phyloP scores from a whole-genome alignment of 441 rosid genomes.

The Adansonia grandidieri region DNA sequence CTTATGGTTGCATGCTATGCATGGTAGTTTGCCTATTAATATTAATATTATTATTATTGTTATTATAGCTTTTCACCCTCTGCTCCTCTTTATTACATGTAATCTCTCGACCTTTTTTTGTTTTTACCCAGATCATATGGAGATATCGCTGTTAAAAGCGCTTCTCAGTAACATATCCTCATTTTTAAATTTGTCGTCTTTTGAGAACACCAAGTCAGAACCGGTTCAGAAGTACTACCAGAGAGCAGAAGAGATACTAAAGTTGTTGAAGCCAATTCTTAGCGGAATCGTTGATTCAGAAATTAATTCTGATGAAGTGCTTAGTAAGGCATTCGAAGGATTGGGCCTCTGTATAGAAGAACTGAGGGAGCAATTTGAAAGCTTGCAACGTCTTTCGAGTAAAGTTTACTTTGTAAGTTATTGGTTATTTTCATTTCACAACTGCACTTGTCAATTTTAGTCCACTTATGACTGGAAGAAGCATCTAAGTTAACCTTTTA shows the following conservation, averaged over 20 bases:
- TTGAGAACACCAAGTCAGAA: conserved; percentile 51
- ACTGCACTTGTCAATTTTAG: conserved; percentile 11
- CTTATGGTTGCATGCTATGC: not conserved
- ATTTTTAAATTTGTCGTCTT: conserved; percentile 58
- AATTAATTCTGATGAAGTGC: conserved; percentile 58
- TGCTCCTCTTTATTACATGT: conserved; percentile 16
- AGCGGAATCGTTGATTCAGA: conserved; percentile 63
- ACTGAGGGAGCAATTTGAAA: conserved; percentile 60
- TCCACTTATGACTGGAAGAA: conserved; percentile 10
- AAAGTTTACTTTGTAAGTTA: conserved; percentile 81
- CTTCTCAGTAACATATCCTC: conserved; percentile 65
- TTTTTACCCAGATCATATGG: conserved; percentile 62
- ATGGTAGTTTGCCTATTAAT: conserved; percentile 2
- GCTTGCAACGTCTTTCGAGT: conserved; percentile 71
- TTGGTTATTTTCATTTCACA: conserved; percentile 21
- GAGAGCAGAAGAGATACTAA: conserved; percentile 71
- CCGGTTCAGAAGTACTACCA: conserved; percentile 64
- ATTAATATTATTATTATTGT: not conserved
- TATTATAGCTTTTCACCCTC: not conserved
- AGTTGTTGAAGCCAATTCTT: conserved; percentile 77
- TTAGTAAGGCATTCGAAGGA: conserved; percentile 64
- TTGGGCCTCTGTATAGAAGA: conserved; percentile 66
- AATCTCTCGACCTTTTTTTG: conserved; percentile 10
- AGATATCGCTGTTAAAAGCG: conserved; percentile 71
- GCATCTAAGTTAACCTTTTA: conserved; percentile 14